These are phyloP conservation scores for Lipomyces orientalis DNA, from an alignment of 805 yeast species.

Conservation along the genomic window DNA sequence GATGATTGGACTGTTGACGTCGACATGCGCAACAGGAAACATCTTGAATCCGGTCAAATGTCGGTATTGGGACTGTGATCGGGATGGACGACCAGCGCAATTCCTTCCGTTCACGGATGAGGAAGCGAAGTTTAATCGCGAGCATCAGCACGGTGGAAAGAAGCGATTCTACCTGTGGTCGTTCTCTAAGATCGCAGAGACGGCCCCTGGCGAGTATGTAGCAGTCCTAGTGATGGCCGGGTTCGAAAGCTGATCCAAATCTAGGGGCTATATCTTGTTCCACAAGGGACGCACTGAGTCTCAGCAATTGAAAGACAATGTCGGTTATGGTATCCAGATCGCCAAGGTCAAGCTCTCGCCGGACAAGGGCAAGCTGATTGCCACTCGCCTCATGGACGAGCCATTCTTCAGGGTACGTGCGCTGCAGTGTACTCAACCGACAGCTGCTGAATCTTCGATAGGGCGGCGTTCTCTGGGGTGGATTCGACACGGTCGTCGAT, in stretches of 20 bases:
- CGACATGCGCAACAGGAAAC: conserved; percentile 32
- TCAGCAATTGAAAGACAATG: conserved; percentile 21
- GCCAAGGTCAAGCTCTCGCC: conserved; percentile 18
- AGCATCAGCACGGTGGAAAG: conserved; percentile 29
- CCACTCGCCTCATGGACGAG: conserved; percentile 29
- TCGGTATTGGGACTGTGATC: conserved; percentile 27
- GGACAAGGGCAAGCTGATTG: conserved; percentile 26
- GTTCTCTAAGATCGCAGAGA: conserved; percentile 31
- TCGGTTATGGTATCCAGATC: conserved; percentile 29
- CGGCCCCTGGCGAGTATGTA: conserved; percentile 30
- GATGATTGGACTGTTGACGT: conserved; percentile 34
- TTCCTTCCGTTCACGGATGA: conserved; percentile 35
- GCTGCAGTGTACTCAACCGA: neutral
- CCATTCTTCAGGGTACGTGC: conserved; percentile 21
- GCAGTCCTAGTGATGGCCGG: neutral
- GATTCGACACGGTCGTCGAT: conserved; percentile 27
- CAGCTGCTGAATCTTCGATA: neutral
- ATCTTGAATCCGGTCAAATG: conserved; percentile 26
- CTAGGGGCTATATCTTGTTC: conserved; percentile 35
- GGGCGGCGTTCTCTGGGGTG: conserved; percentile 28
- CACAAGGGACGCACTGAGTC: conserved; percentile 33
- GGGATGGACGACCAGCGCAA: conserved; percentile 32
- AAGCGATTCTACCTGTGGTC: conserved; percentile 33
- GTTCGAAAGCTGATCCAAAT: neutral
- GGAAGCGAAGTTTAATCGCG: conserved; percentile 26